Percentiles rank a stretch among this genome's conserved stretches.
These are phyloP conservation scores for Ascochyta lentis DNA, from an alignment of 2,329 filamentous ascomycete species.

Conservation along the genomic window DNA sequence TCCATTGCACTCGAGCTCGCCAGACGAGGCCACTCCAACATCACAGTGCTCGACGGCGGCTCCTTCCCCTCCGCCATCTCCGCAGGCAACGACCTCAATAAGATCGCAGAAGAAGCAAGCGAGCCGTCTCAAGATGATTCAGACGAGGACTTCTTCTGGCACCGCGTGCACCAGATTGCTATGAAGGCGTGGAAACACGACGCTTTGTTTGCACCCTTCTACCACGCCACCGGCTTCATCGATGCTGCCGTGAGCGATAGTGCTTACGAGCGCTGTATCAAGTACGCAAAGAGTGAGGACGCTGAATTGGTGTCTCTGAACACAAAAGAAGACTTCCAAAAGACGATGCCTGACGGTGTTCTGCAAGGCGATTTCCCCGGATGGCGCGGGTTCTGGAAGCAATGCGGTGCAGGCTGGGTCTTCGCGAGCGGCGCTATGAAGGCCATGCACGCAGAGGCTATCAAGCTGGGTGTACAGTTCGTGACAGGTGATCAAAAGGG, in stretches of 20 bases:
- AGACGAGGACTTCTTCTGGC: slow-evolving; percentile 47
- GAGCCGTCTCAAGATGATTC: slow-evolving; percentile 32
- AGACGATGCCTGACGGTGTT: slow-evolving; percentile 60
- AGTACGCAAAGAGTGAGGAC: slow-evolving; percentile 45
- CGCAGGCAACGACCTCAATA: slow-evolving; percentile 58
- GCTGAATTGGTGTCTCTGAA: slow-evolving; percentile 46
- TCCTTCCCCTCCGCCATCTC: slow-evolving; percentile 54
- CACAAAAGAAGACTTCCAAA: slow-evolving; percentile 55
- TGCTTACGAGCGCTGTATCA: slow-evolving; percentile 48
- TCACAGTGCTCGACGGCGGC: slow-evolving; percentile 56
- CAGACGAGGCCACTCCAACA: slow-evolving; percentile 53
- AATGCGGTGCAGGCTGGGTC: slow-evolving; percentile 60
- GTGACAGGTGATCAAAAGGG: slow-evolving; percentile 52
- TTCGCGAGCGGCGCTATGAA: slow-evolving; percentile 59
- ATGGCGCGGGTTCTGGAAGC: slow-evolving; percentile 60
- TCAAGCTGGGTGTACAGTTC: slow-evolving; percentile 56
- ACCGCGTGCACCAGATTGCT: slow-evolving; percentile 43
- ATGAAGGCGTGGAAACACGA: slow-evolving; percentile 54
- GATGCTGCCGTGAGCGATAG: slow-evolving; percentile 53
- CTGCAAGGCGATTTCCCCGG: slow-evolving; percentile 58
- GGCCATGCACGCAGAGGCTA: slow-evolving; percentile 55
- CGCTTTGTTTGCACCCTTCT: slow-evolving; percentile 52
- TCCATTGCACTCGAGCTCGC: slow-evolving; percentile 59
- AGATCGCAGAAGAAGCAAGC: slow-evolving; percentile 52
- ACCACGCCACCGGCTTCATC: slow-evolving; percentile 58